Base-by-base conservation (phyloP, 257 asterid species). In the Salvia splendens region DNA sequence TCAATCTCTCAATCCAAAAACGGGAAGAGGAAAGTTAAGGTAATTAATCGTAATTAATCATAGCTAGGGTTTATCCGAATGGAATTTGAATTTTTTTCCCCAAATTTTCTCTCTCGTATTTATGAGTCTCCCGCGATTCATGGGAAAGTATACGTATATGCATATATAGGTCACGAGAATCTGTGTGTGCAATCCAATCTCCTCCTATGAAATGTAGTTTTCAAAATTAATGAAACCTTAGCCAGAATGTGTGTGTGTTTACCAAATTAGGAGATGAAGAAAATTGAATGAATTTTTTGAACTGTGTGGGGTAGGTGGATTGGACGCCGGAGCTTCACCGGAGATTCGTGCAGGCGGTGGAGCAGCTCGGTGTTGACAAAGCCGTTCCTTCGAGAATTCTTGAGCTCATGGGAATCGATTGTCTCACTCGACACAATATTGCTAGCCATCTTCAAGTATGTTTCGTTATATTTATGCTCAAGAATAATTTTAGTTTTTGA, bases 301-400 rank as follows among this genome's bases (percentile, higher is more conserved):
- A 38, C 10, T 81, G 72, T 62, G 51, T 73, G 77, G 51, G 72
- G 70, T 63, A 92, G 98, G 97, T 92, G 82, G 98, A 92, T 77
- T 92, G 98, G 98, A 92, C 98, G 14, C 95, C 98, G 47, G 98
- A 92, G 65, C 90, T 92, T 36, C 98, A 92, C 81, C 77, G 90
- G 74, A 43, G 92, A 24, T 92, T 92, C 70, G 98, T 92, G 56
- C 93, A 86, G 62, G 96, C 98, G 69, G 98, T 92, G 75, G 98
- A 92, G 79, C 91, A 92, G 74, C 83, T 92, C 9, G 97, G 98
- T 3, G 89, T 89, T 69, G 98, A 92, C 65, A 92, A 89, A 82
- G 97, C 97, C 5, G 98, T 92, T 58, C 98, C 98, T 72, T 92
- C 98, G 0, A 83, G 95, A 69, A 92, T 92, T 77, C 83, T 92